Conservation (phyloP, 345 rosid genomes). For the Euclidium syriacum region DNA sequence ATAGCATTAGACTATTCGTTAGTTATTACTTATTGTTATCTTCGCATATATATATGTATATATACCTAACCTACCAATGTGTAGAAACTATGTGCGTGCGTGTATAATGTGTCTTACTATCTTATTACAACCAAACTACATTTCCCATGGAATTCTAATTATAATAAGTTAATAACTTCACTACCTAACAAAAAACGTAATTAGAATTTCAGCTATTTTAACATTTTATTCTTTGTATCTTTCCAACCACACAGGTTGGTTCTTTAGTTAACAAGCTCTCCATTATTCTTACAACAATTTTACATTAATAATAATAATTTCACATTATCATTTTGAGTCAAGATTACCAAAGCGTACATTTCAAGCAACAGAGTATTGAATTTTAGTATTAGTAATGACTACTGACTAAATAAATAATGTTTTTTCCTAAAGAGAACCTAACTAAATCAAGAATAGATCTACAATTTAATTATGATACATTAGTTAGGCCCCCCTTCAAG, state of each 20-base stretch:
- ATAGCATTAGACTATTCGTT: no score
- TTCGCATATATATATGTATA: constrained; percentile 1
- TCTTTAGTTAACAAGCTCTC: constrained; percentile 17
- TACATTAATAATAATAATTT: not conserved
- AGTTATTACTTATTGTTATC: no score
- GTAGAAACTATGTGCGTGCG: not conserved
- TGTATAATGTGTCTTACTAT: constrained; percentile 15
- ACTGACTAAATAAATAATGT: not conserved
- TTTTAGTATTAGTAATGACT: not conserved
- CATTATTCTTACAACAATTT: constrained; percentile 4
- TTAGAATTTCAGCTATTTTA: constrained; percentile 7
- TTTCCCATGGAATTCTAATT: not conserved
- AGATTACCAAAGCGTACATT: not conserved
- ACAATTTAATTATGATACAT: not conserved
- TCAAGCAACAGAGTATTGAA: not conserved
- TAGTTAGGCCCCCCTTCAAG: constrained; percentile 10
- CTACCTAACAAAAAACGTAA: constrained; percentile 5
- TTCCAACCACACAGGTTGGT: constrained; percentile 14
- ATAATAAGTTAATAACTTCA: not conserved
- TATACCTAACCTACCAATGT: constrained; percentile 20
- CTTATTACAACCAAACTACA: not conserved
- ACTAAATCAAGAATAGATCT: constrained; percentile 10
- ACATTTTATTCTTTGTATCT: constrained; percentile 3
- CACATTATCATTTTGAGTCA: not conserved
- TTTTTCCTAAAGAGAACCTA: constrained; percentile 18